Conservation (phyloP, 2,329 filamentous ascomycete species). For the Fusarium duplospermum region DNA sequence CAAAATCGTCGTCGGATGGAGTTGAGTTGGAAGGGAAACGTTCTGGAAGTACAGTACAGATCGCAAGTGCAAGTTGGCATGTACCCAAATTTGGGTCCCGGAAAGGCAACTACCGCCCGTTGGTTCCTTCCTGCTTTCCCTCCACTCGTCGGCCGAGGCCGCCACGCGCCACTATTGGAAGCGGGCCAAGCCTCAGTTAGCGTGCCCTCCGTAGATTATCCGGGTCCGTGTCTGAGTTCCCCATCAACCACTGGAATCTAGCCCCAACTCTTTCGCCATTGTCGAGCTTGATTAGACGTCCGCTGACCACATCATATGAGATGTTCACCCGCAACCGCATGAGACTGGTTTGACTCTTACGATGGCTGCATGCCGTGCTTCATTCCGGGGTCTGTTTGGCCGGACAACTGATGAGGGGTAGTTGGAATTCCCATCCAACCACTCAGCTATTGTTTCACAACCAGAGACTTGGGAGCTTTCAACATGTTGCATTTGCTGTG, state of each 20-base stretch:
- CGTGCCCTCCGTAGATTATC: constrained; percentile 28
- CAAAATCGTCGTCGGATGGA: constrained; percentile 26
- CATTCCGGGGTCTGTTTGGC: constrained; percentile 1
- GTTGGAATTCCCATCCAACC: background rate
- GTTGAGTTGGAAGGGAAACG: constrained; percentile 37
- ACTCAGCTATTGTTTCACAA: background rate
- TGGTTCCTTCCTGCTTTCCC: constrained; percentile 20
- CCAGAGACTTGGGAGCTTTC: background rate
- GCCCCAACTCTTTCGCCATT: constrained; percentile 17
- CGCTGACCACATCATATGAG: constrained; percentile 9
- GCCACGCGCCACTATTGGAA: constrained; percentile 17
- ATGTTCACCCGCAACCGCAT: background rate
- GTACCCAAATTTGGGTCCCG: constrained; percentile 38
- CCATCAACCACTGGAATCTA: constrained; percentile 34
- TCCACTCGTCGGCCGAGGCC: constrained; percentile 21
- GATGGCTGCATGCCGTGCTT: constrained; percentile 7
- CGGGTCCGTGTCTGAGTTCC: constrained; percentile 21
- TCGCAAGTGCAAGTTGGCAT: constrained; percentile 47
- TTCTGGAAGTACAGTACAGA: constrained; percentile 45
- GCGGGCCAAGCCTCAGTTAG: constrained; percentile 9
- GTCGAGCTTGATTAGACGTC: constrained; percentile 7
- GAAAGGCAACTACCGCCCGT: constrained; percentile 36
- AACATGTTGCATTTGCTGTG: background rate
- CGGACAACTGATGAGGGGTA: background rate
- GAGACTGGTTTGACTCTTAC: background rate